phyloP scores from a whole-genome alignment of 2,329 filamentous ascomycete genomes.

The Verticillium klebahnii region DNA sequence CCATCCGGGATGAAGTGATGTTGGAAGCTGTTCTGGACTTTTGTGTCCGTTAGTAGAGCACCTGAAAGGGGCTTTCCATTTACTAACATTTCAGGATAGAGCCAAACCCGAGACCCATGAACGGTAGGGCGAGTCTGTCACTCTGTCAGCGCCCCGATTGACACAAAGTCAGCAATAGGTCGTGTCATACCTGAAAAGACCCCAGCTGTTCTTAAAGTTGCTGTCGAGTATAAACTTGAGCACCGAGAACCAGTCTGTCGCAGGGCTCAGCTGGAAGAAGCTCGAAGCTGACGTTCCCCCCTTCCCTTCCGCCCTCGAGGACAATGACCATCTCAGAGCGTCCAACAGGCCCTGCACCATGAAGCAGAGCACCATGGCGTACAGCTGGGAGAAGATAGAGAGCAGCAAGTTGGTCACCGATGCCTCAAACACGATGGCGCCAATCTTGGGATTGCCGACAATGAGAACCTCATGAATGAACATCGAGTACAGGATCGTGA shows the following conservation, averaged over 20 bases:
- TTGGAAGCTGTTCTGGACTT: slow-evolving; percentile 11
- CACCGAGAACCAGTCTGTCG: slow-evolving; percentile 10
- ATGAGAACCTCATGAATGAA: slow-evolving; percentile 9
- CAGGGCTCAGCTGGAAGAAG: slow-evolving; percentile 9
- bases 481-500: slow-evolving; percentile 6
- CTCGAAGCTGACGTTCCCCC: slow-evolving; percentile 6
- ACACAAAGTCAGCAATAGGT: not conserved
- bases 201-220: slow-evolving; percentile 4
- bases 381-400: slow-evolving; percentile 6
- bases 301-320: not conserved
- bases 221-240: slow-evolving; percentile 7
- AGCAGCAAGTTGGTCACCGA: slow-evolving; percentile 7
- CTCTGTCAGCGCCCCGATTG: not conserved
- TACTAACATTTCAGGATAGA: slow-evolving; percentile 7
- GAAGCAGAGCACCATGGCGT: slow-evolving; percentile 6
- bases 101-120: slow-evolving; percentile 8
- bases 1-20: slow-evolving; percentile 11
- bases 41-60: not conserved
- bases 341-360: slow-evolving; percentile 4
- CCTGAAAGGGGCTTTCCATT: too few relatives aligned
- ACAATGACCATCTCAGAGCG: slow-evolving; percentile 8
- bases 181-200: not conserved
- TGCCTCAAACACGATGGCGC: slow-evolving; percentile 4
- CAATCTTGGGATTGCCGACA: slow-evolving; percentile 4
- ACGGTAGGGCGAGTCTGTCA: slow-evolving; percentile 4